These are phyloP conservation scores for Paecilomyces dactylethromorphus DNA, from an alignment of 2,329 filamentous ascomycete species.

Conservation along the genomic window DNA sequence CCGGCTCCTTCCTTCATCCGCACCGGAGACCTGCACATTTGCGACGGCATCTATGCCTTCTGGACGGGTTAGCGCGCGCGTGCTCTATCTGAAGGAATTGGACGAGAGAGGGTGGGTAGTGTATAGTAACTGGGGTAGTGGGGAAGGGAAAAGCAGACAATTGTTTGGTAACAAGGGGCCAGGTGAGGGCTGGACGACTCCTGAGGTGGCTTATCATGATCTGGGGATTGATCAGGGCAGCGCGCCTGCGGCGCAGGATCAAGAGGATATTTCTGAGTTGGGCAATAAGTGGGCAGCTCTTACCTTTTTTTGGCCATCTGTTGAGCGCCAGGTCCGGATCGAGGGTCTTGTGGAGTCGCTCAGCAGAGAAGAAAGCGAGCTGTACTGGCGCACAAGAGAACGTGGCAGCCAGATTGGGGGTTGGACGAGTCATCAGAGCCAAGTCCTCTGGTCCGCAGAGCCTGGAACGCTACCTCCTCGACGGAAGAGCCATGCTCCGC, in stretches of 20 bases:
- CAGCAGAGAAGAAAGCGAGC: slow-evolving; percentile 61
- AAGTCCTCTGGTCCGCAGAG: slow-evolving; percentile 52
- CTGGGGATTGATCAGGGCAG: slow-evolving; percentile 31
- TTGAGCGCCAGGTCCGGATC: slow-evolving; percentile 86
- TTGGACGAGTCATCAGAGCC: slow-evolving; percentile 87
- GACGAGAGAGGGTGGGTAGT: slow-evolving; percentile 78
- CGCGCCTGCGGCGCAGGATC: slow-evolving; percentile 27
- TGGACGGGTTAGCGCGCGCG: slow-evolving; percentile 74
- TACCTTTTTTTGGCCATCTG: slow-evolving; percentile 81
- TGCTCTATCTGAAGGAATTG: slow-evolving; percentile 94
- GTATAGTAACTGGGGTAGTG: slow-evolving; percentile 83
- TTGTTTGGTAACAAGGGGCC: slow-evolving; percentile 25
- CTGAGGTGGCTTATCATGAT: background rate
- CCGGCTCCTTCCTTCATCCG: slow-evolving; percentile 53
- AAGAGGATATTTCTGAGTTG: slow-evolving; percentile 5
- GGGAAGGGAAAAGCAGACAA: slow-evolving; percentile 44
- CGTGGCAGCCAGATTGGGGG: slow-evolving; percentile 80
- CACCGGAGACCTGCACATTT: slow-evolving; percentile 83
- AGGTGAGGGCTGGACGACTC: slow-evolving; percentile 9
- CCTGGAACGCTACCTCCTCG: slow-evolving; percentile 17
- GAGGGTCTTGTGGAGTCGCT: slow-evolving; percentile 70
- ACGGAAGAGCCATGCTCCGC: slow-evolving; percentile 17
- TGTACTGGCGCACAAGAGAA: slow-evolving; percentile 60
- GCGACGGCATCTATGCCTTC: slow-evolving; percentile 78
- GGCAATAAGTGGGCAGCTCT: slow-evolving; percentile 72